Evolutionary conservation across 495 filamentous ascomycete species (phyloP), one percentile per base, ranked within the genome.

Genomic region (Glonium stellatum): DNA sequence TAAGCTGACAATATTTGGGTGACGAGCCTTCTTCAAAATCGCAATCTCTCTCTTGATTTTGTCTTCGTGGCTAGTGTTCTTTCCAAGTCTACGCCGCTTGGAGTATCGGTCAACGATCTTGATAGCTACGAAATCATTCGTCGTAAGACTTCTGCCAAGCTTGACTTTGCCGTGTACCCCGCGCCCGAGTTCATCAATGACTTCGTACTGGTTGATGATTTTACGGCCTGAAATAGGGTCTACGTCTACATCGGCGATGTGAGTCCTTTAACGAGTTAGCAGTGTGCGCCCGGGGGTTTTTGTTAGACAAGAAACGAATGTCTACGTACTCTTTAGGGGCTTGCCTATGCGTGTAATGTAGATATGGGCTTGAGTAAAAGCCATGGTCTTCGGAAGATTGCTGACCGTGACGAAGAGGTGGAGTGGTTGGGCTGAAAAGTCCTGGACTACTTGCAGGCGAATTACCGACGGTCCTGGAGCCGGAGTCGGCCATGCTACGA

Each of bases 91-190:
- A 39, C 91, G 85, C 60, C 87, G 89, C 71, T 91, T 96, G 55
- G 95, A 91, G 67, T 89, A 92, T n/a, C 93, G 81, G 48, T 95
- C 89, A 25, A 99, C 93, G 66, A 99, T 97, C 74, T 97, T 99
- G 79, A 99, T 96, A 18, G 93, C 93, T 4, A 97, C 92, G 36
- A 66, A 61, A 12, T 49, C 50, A 31, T 59, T 57, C 5, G 65
- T 71, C 9, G 66, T 60, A 5, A 74, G 78, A 90, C 93, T 50
- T 87, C 95, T 21, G 88, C 91, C 73, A 10, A 75, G 68, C 62
- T 76, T 76, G 57, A 76, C 73, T 51, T 76, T 76, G 22, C 73
- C 73, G 71, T 99, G 93, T 59, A 93, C 87, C 41, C 93, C 93
- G 44, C 92, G 87, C 36, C 93, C 93, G 54, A 99, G 86, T 75